Evolutionary conservation across 1,284 basidiomycete species (phyloP), one percentile per base, ranked within the genome.

Genomic region (Cystobasidiaceae sp.): DNA sequence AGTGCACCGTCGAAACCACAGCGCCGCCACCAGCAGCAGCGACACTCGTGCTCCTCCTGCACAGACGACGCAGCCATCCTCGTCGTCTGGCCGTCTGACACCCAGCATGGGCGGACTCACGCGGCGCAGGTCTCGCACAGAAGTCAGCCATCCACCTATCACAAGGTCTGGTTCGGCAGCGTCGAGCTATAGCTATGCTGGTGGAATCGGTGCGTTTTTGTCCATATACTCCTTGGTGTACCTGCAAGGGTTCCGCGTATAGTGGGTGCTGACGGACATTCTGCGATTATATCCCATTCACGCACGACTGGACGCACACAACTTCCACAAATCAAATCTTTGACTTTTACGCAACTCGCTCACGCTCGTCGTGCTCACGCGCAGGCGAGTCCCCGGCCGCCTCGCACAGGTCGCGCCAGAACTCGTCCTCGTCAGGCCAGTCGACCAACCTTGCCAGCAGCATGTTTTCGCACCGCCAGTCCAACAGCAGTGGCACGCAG

Each of bases 311-410:
- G n/a, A n/a, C n/a, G n/a, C n/a, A n/a, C n/a, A n/a, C n/a, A n/a
- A n/a, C n/a, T n/a, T n/a, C n/a, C n/a, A n/a, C n/a, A n/a, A n/a
- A n/a, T n/a, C n/a, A n/a, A n/a, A n/a, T n/a, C n/a, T n/a, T n/a
- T n/a, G n/a, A n/a, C n/a, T n/a, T n/a, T n/a, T n/a, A n/a, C n/a
- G n/a, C n/a, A n/a, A n/a, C n/a, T n/a, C n/a, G n/a, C n/a, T 30
- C 9, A 13, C 23, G 27, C 27, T n/a, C 17, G n/a, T n/a, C 21
- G 9, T 21, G 13, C 11, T 27, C 21, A 11, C 27, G 32, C 2
- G 13, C 39, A 62, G 60, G 60, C 13, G 60, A 62, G 30, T 62
- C 60, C 7, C 60, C 60, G n/a, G 32, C 48, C 43, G 32, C 55
- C 1, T 21, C 32, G 9, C 41, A 21, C 34, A 28, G 54, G 27